A percentile compares a stretch with the other conserved stretches of the same genome.
phyloP scores from a whole-genome alignment of 2,329 filamentous ascomycete genomes.

The Fusarium sp. region DNA sequence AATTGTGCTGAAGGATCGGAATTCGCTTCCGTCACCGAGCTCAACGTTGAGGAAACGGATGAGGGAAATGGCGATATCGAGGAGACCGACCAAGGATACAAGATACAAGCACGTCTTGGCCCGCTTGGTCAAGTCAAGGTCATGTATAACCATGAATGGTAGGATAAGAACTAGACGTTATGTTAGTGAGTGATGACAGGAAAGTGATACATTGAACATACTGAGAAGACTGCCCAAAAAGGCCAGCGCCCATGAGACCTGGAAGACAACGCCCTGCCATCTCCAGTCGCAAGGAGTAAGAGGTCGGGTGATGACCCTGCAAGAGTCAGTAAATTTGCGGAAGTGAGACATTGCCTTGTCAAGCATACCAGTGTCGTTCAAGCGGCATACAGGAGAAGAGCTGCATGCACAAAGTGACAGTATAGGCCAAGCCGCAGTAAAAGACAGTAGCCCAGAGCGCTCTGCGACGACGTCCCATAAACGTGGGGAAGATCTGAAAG shows the following conservation, averaged over 20 bases:
- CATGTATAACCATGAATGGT: constrained; percentile 22
- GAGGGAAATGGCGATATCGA: constrained; percentile 29
- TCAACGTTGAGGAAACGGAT: constrained; percentile 32
- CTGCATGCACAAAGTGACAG: constrained; percentile 15
- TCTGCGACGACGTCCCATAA: constrained; percentile 27
- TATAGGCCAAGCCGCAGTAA: constrained; percentile 21
- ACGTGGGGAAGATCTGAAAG: constrained; percentile 21
- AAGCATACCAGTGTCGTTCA: constrained; percentile 27
- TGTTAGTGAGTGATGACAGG: neutral
- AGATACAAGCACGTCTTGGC: constrained; percentile 18
- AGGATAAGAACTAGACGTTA: constrained; percentile 5
- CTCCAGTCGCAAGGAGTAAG: constrained; percentile 17
- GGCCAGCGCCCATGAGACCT: constrained; percentile 27
- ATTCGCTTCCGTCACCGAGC: constrained; percentile 11
- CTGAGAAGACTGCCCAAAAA: constrained; percentile 28
- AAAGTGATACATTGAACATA: neutral
- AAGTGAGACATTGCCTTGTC: neutral
- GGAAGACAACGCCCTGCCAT: constrained; percentile 28
- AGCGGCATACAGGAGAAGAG: constrained; percentile 34
- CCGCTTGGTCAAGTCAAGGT: constrained; percentile 19
- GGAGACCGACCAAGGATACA: constrained; percentile 26
- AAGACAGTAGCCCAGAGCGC: constrained; percentile 12
- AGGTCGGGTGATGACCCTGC: constrained; percentile 17
- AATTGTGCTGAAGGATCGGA: constrained; percentile 10
- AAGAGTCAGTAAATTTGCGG: neutral